Evolutionary conservation across 352 stramenopile species (phyloP).

Genomic region (Sclerospora graminicola): DNA sequence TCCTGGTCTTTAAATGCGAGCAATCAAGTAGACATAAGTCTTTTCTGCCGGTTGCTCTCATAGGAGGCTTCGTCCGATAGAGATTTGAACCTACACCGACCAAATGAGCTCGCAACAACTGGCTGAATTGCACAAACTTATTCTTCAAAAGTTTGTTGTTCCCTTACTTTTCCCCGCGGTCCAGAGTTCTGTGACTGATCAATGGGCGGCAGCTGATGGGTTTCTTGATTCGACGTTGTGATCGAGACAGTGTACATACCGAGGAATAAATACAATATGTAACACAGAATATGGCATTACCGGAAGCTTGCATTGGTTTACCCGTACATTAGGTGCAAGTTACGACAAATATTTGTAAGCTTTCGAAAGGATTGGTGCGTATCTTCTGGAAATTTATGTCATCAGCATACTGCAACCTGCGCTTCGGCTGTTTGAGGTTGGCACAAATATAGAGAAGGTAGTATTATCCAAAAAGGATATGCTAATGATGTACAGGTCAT

Average conservation of each 20-base stretch:
- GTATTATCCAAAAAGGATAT: slow-evolving; percentile 45
- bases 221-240: slow-evolving; percentile 40
- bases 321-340: slow-evolving; percentile 22
- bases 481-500: slow-evolving; percentile 45
- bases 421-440: slow-evolving; percentile 58
- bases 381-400: slow-evolving; percentile 58
- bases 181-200: slow-evolving; percentile 19
- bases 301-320: slow-evolving; percentile 13
- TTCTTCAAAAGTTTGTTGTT: slow-evolving; percentile 28
- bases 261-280: slow-evolving; percentile 60
- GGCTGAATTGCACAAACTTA: slow-evolving; percentile 30
- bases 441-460: slow-evolving; percentile 48
- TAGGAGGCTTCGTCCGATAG: slow-evolving; percentile 25
- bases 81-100: slow-evolving; percentile 11
- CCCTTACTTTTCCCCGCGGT: slow-evolving; percentile 38
- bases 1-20: slow-evolving; percentile 20
- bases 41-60: slow-evolving; percentile 71
- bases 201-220: slow-evolving; percentile 65
- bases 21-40: slow-evolving; percentile 42
- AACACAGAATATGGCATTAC: slow-evolving; percentile 29
- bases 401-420: slow-evolving; percentile 29
- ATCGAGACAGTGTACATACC: slow-evolving; percentile 26
- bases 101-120: slow-evolving; percentile 31
- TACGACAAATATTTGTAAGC: slow-evolving; percentile 25
- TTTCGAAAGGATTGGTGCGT: slow-evolving; percentile 55